Base-by-base conservation (phyloP, 2,329 filamentous ascomycete genomes). In the Geosmithia putterillii region DNA sequence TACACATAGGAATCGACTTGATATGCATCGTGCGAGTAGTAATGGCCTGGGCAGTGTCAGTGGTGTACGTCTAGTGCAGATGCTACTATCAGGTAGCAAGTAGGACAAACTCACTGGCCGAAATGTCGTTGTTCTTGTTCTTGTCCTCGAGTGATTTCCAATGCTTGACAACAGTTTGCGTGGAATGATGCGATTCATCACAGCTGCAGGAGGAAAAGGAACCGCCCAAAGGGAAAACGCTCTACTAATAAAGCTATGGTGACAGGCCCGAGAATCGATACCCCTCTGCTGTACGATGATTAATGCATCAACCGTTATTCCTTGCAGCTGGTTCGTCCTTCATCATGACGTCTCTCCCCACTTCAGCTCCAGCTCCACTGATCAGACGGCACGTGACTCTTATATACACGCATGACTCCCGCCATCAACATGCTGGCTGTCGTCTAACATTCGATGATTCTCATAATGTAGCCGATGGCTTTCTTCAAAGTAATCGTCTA, bases 1-100 rank as follows among this genome's bases (percentile, higher is more conserved):
- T 76, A 88, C 86, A 90, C 84, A 92, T 90, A 45, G 85, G 84
- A 64, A 92, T 90, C 52, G 83, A 84, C 64, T 86, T 76, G 66
- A 90, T 83, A 76, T 90, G 84, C 86, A 92, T 92, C 51, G 51
- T 48, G 53, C 57, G 50, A 25, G 53, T 53, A 46, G 38, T 45
- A 3, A 32, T 37, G 19, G 21, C 9, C 19, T 37, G 28, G 14
- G 18, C 39, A 25, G 10, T 40, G n/a, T 28, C 17, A 20, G 40
- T n/a, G n/a, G n/a, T n/a, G n/a, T n/a, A n/a, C n/a, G n/a, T n/a
- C 20, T 22, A 28, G 34, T 15, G 15, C 7, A n/a, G 14, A 36
- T 12, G 19, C n/a, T 19, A 20, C 15, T 22, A 9, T 32, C 12
- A 28, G 3, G 7, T n/a, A 9, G 28, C n/a, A 7, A 17, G 10